Percentiles rank a stretch among this genome's conserved stretches.
Evolutionary conservation across 73 alveolate genomes (phyloP).

Genomic region (Blepharisma stoltei): DNA sequence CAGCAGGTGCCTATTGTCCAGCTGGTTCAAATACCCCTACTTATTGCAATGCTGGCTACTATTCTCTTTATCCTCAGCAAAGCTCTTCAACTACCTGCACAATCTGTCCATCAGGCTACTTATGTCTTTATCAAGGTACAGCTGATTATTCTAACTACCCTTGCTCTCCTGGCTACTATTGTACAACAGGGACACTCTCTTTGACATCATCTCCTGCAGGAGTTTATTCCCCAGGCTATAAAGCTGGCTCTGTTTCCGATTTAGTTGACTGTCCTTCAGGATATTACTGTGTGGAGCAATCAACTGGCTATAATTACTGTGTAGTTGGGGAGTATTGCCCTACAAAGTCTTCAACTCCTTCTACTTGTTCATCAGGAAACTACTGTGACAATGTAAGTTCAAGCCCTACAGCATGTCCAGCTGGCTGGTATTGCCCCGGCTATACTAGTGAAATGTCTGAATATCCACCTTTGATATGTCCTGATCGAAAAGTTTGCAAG

Average conservation of each 20-base stretch:
- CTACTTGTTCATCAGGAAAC: constrained; percentile 52
- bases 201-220: background rate
- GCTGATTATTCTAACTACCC: constrained; percentile 31
- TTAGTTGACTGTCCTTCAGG: constrained; percentile 2
- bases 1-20: constrained; percentile 51
- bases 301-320: constrained; percentile 34
- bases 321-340: constrained; percentile 47
- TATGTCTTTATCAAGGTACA: constrained; percentile 35
- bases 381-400: background rate
- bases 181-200: constrained; percentile 13
- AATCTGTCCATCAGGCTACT: constrained; percentile 35
- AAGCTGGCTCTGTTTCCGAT: constrained; percentile 1
- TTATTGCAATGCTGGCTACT: constrained; percentile 57
- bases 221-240: constrained; percentile 21
- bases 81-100: background rate
- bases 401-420: constrained; percentile 43
- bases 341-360: constrained; percentile 12
- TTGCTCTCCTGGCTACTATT: constrained; percentile 37
- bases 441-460: constrained; percentile 37
- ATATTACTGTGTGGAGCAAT: background rate
- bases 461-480: constrained; percentile 29
- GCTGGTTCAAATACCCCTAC: constrained; percentile 45
- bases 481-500: background rate
- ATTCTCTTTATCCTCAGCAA: background rate
- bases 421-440: constrained; percentile 54